A percentile compares a stretch with the other conserved stretches of the same genome.
Conservation (phyloP, 2,329 filamentous ascomycete genomes). For the Decorospora gaudefroyi region DNA sequence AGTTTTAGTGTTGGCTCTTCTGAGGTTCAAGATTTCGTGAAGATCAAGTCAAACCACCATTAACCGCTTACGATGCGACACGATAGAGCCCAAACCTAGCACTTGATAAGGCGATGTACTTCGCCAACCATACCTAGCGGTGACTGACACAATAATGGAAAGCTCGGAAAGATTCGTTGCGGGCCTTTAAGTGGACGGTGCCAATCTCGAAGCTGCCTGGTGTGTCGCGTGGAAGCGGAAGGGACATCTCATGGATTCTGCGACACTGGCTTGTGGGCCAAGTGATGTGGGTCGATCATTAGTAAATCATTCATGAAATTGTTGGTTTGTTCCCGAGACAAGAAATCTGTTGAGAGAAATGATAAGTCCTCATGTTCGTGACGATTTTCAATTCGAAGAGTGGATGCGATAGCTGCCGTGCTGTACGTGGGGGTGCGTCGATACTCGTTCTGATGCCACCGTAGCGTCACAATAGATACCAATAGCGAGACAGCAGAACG, state of each 20-base stretch:
- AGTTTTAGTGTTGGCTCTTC: not conserved
- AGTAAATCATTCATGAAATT: slow-evolving; percentile 5
- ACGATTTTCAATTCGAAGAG: slow-evolving; percentile 1
- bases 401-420: slow-evolving; percentile 4
- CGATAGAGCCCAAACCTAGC: not conserved
- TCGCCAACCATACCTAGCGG: slow-evolving; percentile 10
- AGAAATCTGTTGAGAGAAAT: slow-evolving; percentile 9
- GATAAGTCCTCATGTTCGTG: not conserved
- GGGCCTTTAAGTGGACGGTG: slow-evolving; percentile 15
- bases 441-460: slow-evolving; percentile 2
- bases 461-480: not conserved
- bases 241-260: slow-evolving; percentile 23
- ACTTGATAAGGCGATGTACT: slow-evolving; percentile 1
- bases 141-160: slow-evolving; percentile 25
- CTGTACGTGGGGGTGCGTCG: slow-evolving; percentile 15
- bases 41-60: not conserved
- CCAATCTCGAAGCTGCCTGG: slow-evolving; percentile 27
- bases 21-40: not conserved
- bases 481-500: not conserved
- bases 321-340: slow-evolving; percentile 4
- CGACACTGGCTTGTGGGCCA: slow-evolving; percentile 31
- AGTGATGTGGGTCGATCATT: slow-evolving; percentile 10
- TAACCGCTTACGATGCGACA: slow-evolving; percentile 2
- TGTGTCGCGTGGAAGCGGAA: slow-evolving; percentile 47
- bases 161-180: slow-evolving; percentile 21